Percentiles rank a stretch among this genome's conserved stretches.
phyloP scores from a whole-genome alignment of 2,329 filamentous ascomycete species.

The Monosporascus sp. region DNA sequence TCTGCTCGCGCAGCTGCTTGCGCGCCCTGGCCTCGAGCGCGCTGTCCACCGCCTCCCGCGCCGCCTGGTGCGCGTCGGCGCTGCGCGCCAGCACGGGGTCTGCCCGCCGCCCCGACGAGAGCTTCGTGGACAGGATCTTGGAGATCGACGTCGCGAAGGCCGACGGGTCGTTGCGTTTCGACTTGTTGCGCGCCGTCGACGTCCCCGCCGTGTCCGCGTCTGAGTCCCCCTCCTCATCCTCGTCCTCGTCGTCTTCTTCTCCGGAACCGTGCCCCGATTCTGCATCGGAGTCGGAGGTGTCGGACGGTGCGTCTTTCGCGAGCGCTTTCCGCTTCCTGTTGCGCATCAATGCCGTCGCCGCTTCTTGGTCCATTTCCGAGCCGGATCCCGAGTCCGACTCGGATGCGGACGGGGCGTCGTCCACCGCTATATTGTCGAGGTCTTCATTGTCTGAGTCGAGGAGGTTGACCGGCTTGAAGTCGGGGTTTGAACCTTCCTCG shows the following conservation, averaged over 20 bases:
- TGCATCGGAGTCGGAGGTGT: constrained; percentile 15
- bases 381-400: constrained; percentile 26
- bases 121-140: constrained; percentile 86
- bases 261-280: constrained; percentile 25
- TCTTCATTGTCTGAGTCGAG: constrained; percentile 54
- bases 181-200: constrained; percentile 38
- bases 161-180: constrained; percentile 86
- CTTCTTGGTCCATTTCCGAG: constrained; percentile 29
- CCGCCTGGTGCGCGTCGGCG: constrained; percentile 65
- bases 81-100: constrained; percentile 91
- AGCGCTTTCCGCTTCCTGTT: constrained; percentile 14
- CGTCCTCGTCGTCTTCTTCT: constrained; percentile 35
- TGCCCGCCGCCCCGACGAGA: constrained; percentile 71
- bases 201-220: constrained; percentile 25
- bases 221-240: constrained; percentile 35
- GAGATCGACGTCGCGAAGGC: constrained; percentile 91
- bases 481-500: constrained; percentile 32
- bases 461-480: constrained; percentile 47
- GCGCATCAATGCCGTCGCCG: constrained; percentile 14
- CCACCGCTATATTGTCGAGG: constrained; percentile 46
- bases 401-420: constrained; percentile 38
- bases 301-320: constrained; percentile 16
- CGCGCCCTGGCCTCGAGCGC: constrained; percentile 78
- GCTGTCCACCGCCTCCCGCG: constrained; percentile 66
- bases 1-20: constrained; percentile 73